phyloP scores from a whole-genome alignment of 805 yeast species.

The Yarrowia osloensis region DNA sequence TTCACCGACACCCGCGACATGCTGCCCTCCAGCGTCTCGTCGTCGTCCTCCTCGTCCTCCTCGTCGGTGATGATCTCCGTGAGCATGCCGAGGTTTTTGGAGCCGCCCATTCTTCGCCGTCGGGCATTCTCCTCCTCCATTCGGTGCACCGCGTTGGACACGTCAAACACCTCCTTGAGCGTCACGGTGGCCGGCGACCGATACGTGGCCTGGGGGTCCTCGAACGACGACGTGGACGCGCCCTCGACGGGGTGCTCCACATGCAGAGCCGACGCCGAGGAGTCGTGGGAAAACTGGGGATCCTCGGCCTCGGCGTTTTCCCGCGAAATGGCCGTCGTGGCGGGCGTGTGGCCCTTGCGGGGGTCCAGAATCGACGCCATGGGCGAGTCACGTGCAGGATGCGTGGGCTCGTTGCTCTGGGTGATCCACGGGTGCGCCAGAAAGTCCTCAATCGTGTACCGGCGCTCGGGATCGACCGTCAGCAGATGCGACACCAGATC shows the following conservation, averaged over 20 bases:
- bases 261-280: conserved; percentile 1
- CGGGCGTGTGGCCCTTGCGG: conserved; percentile 15
- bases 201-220: conserved; percentile 31
- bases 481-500: conserved; percentile 65
- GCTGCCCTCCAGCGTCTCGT: conserved; percentile 32
- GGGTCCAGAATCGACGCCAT: conserved; percentile 23
- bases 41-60: conserved; percentile 41
- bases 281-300: not conserved
- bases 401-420: conserved; percentile 37
- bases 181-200: conserved; percentile 66
- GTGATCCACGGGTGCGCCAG: conserved; percentile 76
- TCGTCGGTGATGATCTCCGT: conserved; percentile 40
- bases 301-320: conserved; percentile 16
- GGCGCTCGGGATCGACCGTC: conserved; percentile 66
- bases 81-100: conserved; percentile 31
- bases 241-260: conserved; percentile 17
- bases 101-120: conserved; percentile 35
- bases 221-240: conserved; percentile 25
- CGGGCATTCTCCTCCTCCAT: conserved; percentile 63
- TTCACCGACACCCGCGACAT: conserved; percentile 34
- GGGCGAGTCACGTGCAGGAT: conserved; percentile 38
- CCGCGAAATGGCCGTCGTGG: conserved; percentile 25
- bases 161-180: conserved; percentile 82
- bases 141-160: conserved; percentile 83
- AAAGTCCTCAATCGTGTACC: conserved; percentile 73